Base-by-base conservation (phyloP, 129 eudicot genomes). In the Chrysanthemum lavandulifolium region DNA sequence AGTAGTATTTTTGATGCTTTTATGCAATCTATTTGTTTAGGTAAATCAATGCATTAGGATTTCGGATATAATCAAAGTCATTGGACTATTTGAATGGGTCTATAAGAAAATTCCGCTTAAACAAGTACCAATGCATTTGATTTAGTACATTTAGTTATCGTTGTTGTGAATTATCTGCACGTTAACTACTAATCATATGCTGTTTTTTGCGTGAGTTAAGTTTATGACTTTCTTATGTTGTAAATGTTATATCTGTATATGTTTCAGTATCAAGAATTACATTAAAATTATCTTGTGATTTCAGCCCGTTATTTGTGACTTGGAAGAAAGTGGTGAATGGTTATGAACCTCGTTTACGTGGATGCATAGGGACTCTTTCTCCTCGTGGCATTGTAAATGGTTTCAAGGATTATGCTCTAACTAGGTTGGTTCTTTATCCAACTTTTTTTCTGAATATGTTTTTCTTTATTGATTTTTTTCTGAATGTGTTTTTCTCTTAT, bases 291-390 rank as follows among this genome's bases (percentile, higher is more conserved):
- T 19, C 21, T 19, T 19, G 21, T 19, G 21, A 23, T 31, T 83
- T 77, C 92, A 92, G 98, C 83, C 98, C 98, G 27, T 79, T 92
- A 78, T 92, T 92, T 84, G 98, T 92, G 67, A 92, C 98, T 9
- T 92, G 98, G 98, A 92, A 92, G 84, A 92, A 89, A 75, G 86
- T 81, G 50, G 86, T 89, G 79, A 92, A 89, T 66, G 98, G 98
- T 62, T 85, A 82, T 73, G 98, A 92, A 81, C 92, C 96, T 53
- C 98, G 95, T 52, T 74, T 92, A 59, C 98, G 98, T 68, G 98
- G 98, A 62, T 92, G 98, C 85, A 92, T 92, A 54, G 98, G 98
- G 67, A 89, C 96, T 68, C 86, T 92, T 40, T 84, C 91, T 80
- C 84, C 98, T 73, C 94, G 96, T 25, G 62, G 71, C 68, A 71